phyloP scores from a whole-genome alignment of 2,329 filamentous ascomycete species.

The Nigrograna mackinnonii region DNA sequence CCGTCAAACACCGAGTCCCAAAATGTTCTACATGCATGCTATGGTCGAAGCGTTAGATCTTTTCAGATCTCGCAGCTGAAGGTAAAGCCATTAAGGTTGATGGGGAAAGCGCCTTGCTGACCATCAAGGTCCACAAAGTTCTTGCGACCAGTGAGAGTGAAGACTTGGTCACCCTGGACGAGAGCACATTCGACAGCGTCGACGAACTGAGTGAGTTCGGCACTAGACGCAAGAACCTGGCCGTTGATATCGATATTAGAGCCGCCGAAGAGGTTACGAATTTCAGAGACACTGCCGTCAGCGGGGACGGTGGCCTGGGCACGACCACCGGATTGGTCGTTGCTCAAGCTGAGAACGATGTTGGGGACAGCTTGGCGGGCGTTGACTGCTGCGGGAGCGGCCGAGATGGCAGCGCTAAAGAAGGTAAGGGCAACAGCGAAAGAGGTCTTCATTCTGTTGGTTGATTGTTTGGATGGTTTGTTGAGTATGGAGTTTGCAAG shows the following conservation, averaged over 20 bases:
- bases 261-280: conserved; percentile 12
- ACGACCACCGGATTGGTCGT: conserved; percentile 12
- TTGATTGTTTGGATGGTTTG: too few relatives aligned
- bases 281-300: conserved; percentile 7
- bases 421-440: conserved; percentile 8
- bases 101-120: neutral
- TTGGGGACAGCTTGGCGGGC: neutral
- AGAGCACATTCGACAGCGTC: conserved; percentile 10
- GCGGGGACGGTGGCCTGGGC: conserved; percentile 9
- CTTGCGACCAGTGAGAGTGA: neutral
- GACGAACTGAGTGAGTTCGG: conserved; percentile 9
- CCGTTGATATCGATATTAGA: conserved; percentile 9
- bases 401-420: conserved; percentile 10
- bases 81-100: too few relatives aligned
- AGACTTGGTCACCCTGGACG: neutral
- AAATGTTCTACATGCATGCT: too few relatives aligned
- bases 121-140: neutral
- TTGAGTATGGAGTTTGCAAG: too few relatives aligned
- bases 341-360: conserved; percentile 10
- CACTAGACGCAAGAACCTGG: conserved; percentile 9
- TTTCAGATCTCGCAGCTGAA: neutral
- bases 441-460: conserved; percentile 12
- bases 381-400: neutral
- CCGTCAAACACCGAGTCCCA: too few relatives aligned
- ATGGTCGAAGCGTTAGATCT: neutral